Conservation (phyloP, 345 rosid species). For the Theobroma cacao region DNA sequence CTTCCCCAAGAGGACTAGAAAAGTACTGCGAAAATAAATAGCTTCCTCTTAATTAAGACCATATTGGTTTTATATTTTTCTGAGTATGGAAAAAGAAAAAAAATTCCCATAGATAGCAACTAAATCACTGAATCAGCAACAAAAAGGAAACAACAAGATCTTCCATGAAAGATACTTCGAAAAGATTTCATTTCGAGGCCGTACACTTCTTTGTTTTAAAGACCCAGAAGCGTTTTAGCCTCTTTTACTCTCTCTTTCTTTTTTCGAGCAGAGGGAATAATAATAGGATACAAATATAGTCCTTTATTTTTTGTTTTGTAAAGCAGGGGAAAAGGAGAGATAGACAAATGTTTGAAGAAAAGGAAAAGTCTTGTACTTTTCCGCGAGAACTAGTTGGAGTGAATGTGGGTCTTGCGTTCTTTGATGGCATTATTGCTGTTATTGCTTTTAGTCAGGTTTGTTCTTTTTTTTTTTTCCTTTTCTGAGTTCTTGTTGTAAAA, state of each 20-base stretch:
- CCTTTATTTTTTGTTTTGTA: background rate
- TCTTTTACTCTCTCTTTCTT: constrained; percentile 8
- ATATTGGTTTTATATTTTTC: background rate
- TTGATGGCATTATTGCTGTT: constrained; percentile 42
- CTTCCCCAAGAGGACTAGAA: background rate
- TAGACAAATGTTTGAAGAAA: constrained; percentile 22
- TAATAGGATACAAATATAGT: background rate
- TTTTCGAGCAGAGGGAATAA: background rate
- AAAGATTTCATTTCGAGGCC: constrained; percentile 19
- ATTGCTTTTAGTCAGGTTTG: constrained; percentile 51
- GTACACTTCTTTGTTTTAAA: constrained; percentile 10
- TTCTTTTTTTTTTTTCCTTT: background rate
- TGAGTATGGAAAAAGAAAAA: background rate
- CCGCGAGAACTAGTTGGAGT: constrained; percentile 30
- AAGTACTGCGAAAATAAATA: background rate
- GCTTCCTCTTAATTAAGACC: background rate
- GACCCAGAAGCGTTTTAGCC: constrained; percentile 6
- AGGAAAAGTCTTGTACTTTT: constrained; percentile 34
- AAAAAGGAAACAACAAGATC: constrained; percentile 15
- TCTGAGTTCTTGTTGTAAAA: background rate
- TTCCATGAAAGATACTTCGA: constrained; percentile 35
- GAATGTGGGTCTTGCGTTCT: constrained; percentile 39
- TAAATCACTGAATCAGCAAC: constrained; percentile 15
- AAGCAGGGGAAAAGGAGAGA: background rate
- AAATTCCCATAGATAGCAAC: constrained; percentile 6